A percentile compares a stretch with the other conserved stretches of the same genome.
Conservation (phyloP, 208 protist species). For the Crithidia bombi region DNA sequence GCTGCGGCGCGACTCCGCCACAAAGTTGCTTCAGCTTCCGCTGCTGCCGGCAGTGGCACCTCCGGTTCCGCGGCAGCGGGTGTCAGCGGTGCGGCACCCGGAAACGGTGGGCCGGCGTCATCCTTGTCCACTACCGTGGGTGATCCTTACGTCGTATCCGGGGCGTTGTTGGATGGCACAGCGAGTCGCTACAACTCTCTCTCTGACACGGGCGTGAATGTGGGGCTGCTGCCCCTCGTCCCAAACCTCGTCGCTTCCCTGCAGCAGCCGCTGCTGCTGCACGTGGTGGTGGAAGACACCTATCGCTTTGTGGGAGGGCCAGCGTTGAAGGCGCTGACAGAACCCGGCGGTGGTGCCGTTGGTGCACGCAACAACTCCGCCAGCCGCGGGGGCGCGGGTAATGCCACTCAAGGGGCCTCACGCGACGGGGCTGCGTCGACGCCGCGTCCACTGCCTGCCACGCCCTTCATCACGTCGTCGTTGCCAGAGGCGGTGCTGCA, state of each 20-base stretch:
- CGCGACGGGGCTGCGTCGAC: background rate
- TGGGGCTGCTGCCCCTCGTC: conserved; percentile 21
- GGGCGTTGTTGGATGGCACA: conserved; percentile 8
- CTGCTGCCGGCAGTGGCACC: background rate
- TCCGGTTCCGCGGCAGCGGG: background rate
- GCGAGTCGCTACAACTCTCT: conserved; percentile 6
- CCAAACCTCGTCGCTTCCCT: conserved; percentile 13
- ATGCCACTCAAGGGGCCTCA: background rate
- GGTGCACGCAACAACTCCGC: background rate
- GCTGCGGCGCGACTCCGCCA: background rate
- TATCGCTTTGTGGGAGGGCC: conserved; percentile 13
- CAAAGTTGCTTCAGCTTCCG: background rate
- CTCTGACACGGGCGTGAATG: conserved; percentile 8
- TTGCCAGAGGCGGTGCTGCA: conserved; percentile 8
- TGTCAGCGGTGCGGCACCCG: background rate
- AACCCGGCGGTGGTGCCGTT: background rate
- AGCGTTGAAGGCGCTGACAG: conserved; percentile 12
- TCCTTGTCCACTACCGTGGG: background rate
- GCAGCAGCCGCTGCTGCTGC: conserved; percentile 29
- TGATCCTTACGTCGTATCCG: conserved; percentile 24
- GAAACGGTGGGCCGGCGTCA: background rate
- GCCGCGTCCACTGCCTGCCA: background rate
- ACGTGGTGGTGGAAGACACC: conserved; percentile 27
- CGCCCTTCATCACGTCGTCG: background rate
- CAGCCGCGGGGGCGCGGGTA: background rate